Conservation (phyloP, 1,284 basidiomycete species). For the Xerocomus amazonicus region DNA sequence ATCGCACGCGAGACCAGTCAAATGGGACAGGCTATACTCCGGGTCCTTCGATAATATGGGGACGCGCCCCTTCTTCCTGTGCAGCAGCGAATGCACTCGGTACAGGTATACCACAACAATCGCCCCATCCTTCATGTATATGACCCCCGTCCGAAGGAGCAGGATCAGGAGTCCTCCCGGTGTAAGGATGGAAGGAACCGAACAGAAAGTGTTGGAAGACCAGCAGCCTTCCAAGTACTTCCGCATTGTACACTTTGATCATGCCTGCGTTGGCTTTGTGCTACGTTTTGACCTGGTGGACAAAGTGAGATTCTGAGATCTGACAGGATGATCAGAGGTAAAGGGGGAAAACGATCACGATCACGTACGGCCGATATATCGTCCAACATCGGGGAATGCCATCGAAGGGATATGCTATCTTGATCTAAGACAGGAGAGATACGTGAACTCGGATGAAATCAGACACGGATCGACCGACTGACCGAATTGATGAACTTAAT, state of each 20-base stretch:
- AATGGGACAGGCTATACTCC: slow-evolving; percentile 83
- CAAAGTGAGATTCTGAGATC: slow-evolving; percentile 49
- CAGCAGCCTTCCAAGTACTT: slow-evolving; percentile 95
- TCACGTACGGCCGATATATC: slow-evolving; percentile 87
- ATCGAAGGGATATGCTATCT: slow-evolving; percentile 92
- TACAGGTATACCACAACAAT: slow-evolving; percentile 91
- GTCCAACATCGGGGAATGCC: slow-evolving; percentile 99
- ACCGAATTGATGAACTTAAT: slow-evolving; percentile 97
- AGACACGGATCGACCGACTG: slow-evolving; percentile 46
- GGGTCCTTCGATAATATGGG: slow-evolving; percentile 47
- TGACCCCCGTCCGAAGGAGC: slow-evolving; percentile 41
- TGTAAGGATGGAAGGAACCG: slow-evolving; percentile 78
- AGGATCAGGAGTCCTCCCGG: slow-evolving; percentile 40
- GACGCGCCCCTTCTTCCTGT: slow-evolving; percentile 37
- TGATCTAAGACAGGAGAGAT: slow-evolving; percentile 58
- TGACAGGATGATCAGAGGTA: slow-evolving; percentile 39
- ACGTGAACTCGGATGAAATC: background rate
- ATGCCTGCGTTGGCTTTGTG: slow-evolving; percentile 97
- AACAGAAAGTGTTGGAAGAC: slow-evolving; percentile 97
- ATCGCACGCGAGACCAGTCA: slow-evolving; percentile 42
- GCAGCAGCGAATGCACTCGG: slow-evolving; percentile 82
- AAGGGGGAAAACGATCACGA: background rate
- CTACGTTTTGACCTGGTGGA: slow-evolving; percentile 83
- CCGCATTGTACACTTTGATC: slow-evolving; percentile 97
- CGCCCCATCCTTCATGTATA: slow-evolving; percentile 67